phyloP scores from a whole-genome alignment of 202 grass and related monocot genomes.

The Setaria italica region DNA sequence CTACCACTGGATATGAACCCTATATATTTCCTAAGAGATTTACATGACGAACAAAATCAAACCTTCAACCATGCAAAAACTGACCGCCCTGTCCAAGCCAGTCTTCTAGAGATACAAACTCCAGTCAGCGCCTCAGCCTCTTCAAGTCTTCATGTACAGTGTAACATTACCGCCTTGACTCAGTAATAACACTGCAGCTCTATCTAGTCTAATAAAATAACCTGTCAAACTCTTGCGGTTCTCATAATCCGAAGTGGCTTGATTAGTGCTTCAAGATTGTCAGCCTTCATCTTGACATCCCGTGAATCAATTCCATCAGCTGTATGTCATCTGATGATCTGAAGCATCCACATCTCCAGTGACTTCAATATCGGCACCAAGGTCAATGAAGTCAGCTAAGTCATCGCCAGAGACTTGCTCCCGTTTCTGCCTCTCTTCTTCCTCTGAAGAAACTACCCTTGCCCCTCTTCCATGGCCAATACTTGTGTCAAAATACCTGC shows the following conservation, averaged over 20 bases:
- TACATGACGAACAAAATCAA: conserved; percentile 28
- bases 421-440: conserved; percentile 46
- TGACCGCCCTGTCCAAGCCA: neutral
- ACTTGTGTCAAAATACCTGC: conserved; percentile 79
- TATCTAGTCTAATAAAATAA: conserved; percentile 35
- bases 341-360: conserved; percentile 22
- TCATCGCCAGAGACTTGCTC: conserved; percentile 44
- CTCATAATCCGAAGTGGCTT: conserved; percentile 68
- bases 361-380: conserved; percentile 40
- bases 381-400: conserved; percentile 67
- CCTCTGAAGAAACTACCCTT: conserved; percentile 40
- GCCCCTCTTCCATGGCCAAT: conserved; percentile 45
- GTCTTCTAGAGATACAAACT: conserved; percentile 12
- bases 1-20: neutral
- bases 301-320: conserved; percentile 45
- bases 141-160: neutral
- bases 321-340: neutral
- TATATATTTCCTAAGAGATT: conserved; percentile 29
- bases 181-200: neutral
- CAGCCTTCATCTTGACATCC: conserved; percentile 38
- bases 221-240: conserved; percentile 48
- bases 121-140: neutral
- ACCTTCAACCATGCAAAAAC: conserved; percentile 10
- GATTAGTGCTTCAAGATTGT: conserved; percentile 59
- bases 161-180: neutral